phyloP scores from a whole-genome alignment of 495 filamentous ascomycete species.

The Poronia punctata region DNA sequence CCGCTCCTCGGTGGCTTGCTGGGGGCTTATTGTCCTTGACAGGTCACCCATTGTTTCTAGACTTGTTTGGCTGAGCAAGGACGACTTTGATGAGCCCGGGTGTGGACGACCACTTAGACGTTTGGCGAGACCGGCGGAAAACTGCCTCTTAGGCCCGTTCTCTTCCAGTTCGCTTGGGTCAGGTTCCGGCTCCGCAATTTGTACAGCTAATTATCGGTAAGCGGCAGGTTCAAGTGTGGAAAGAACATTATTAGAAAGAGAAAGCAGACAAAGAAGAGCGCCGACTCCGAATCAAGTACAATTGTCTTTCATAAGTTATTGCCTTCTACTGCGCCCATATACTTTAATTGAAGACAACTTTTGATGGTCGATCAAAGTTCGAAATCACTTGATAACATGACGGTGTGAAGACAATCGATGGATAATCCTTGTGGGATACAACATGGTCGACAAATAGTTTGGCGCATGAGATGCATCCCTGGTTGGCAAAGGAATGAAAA shows the following conservation, averaged over 20 bases:
- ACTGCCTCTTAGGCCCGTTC: constrained; percentile 34
- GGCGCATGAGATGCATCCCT: too few relatives aligned
- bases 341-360: background rate
- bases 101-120: constrained; percentile 36
- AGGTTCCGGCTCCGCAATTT: constrained; percentile 41
- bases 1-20: constrained; percentile 23
- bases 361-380: background rate
- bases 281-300: too few relatives aligned
- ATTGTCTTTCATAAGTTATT: too few relatives aligned
- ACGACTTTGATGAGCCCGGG: constrained; percentile 32
- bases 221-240: constrained; percentile 13
- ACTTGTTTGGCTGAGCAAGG: constrained; percentile 29
- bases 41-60: constrained; percentile 21
- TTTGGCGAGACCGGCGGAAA: constrained; percentile 31
- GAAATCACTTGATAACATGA: too few relatives aligned
- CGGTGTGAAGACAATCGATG: too few relatives aligned
- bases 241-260: constrained; percentile 2
- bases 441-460: too few relatives aligned
- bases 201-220: constrained; percentile 31
- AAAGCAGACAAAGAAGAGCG: too few relatives aligned
- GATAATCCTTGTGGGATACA: too few relatives aligned
- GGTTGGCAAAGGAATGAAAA: too few relatives aligned
- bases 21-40: constrained; percentile 18
- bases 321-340: background rate
- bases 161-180: constrained; percentile 29